Base-by-base conservation (phyloP, 2,329 filamentous ascomycete species). In the Corynespora cassiicola region DNA sequence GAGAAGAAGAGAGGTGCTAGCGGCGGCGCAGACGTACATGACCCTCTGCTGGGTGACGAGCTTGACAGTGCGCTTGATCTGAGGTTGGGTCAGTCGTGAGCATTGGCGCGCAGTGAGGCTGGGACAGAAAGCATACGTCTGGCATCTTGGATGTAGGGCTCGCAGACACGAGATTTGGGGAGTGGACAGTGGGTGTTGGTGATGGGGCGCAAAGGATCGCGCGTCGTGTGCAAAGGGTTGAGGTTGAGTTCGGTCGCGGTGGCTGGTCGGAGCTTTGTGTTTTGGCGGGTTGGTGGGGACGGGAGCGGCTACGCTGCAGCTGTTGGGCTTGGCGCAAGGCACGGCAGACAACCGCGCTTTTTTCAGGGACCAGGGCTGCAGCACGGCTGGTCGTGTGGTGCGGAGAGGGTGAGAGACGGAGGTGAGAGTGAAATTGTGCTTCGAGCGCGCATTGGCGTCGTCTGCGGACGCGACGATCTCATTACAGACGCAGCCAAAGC, bases 31-130 rank as follows among this genome's bases (percentile, higher is more conserved):
- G 30, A 81, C 86, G 73, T 82, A 95, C 90, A 90, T 88, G 72
- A 90, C 81, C 66, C 85, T 81, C 72, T 97, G 92, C 75, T 94
- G 86, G 34, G 94, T 97, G 56, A 96, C 81, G 74, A 99, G 83
- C 81, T 92, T 95, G 72, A 99, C 80, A 65, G 84, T 88, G 63
- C 94, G 84, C 81, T 96, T 87, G 61, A 86, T 73, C 84, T 88
- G 38, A 21, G n/a, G 9, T 11, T 8, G 9, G 8, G 14, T 60
- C 40, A 60, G 48, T 39, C 36, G 19, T 19, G 26, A 30, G 33
- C n/a, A n/a, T n/a, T n/a, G n/a, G 3, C 28, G 19, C 20, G 15
- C 9, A 16, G 42, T 23, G 31, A 15, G 14, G 31, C 20, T 14
- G 19, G 26, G 6, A 14, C 29, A 33, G 40, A 24, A 42, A 65